Percentiles rank a stretch among this genome's conserved stretches.
Conservation (phyloP, 441 rosid species). For the Breynia disticha region DNA sequence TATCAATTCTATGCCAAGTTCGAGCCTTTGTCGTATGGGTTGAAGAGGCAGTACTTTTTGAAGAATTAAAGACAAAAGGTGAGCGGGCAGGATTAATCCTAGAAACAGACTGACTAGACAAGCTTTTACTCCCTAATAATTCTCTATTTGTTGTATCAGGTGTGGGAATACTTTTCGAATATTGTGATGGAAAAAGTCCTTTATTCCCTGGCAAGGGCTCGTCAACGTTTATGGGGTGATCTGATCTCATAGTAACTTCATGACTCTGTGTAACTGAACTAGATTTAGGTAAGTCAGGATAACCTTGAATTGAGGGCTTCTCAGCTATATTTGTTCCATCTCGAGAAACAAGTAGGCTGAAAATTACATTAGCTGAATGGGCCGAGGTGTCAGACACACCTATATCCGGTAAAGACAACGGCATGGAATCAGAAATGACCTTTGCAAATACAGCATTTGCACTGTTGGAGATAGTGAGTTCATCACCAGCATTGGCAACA, state of each 20-base stretch:
- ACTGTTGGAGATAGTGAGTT: conserved; percentile 10
- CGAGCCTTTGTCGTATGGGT: conserved; percentile 31
- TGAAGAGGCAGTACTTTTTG: conserved; percentile 35
- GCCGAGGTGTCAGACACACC: conserved; percentile 31
- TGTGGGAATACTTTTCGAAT: conserved; percentile 20
- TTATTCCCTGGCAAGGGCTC: conserved; percentile 13
- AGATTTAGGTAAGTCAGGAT: conserved; percentile 24
- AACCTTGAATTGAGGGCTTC: conserved; percentile 26
- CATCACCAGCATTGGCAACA: not conserved
- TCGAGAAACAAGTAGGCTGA: conserved; percentile 22
- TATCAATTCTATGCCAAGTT: conserved; percentile 65
- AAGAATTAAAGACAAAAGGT: conserved; percentile 29
- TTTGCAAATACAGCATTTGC: conserved; percentile 27
- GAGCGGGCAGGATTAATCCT: conserved; percentile 28
- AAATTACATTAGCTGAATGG: conserved; percentile 13
- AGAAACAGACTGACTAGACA: conserved; percentile 23
- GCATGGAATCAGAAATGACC: conserved; percentile 30
- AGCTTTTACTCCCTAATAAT: conserved; percentile 31
- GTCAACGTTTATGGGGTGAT: conserved; percentile 13
- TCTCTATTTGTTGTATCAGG: conserved; percentile 19
- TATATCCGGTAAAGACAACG: conserved; percentile 25
- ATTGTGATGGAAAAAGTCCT: conserved; percentile 16
- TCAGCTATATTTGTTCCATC: conserved; percentile 23
- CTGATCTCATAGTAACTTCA: conserved; percentile 19
- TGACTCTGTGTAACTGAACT: conserved; percentile 19